Evolutionary conservation across 768 basidiomycete genomes (phyloP), one percentile per base, ranked within the genome.

Genomic region (Trametes sanguinea): DNA sequence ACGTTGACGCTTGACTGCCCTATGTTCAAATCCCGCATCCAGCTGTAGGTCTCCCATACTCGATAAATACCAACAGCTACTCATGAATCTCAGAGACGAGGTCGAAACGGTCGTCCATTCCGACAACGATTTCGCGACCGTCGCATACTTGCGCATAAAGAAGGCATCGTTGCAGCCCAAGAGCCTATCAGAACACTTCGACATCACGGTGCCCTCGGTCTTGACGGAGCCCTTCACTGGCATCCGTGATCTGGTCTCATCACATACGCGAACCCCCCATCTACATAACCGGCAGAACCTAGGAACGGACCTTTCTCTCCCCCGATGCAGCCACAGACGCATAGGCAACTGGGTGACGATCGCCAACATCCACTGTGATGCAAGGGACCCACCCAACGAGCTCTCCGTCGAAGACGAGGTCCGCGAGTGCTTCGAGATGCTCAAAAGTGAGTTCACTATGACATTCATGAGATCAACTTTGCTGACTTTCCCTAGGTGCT

Each of bases 1-100:
- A 92, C 89, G 0, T 78, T 98, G 60, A 98, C 96, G 1, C 77
- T 95, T 11, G 92, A 97, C 66, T 91, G 90, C 63, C 92, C 95
- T 0, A 70, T 96, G 11, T 98, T 95, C 83, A 92, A 92, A 66
- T 81, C 82, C 42, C 79, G 82, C 9, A 88, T 99, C 39, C 71
- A 77, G 6, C 72, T 98, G 87, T 93, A 67, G 68, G 88, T 68
- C n/a, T 8, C 11, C 13, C 4, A 1, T 8, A 37, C 40, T 27
- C n/a, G 8, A 11, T 37, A 8, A 43, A 43, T 43, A 10, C 4
- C 2, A 7, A n/a, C n/a, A 11, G n/a, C 16, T 7, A 1, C 33
- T n/a, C 1, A 45, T 50, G 39, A 22, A 32, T 55, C 9, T 59
- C 65, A 54, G 40, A 22, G 63, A 93, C 88, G 84, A 87, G 47